Percentiles rank a stretch among this genome's conserved stretches.
Evolutionary conservation across 805 yeast species (phyloP).

Genomic region (Candida sanyiensis): DNA sequence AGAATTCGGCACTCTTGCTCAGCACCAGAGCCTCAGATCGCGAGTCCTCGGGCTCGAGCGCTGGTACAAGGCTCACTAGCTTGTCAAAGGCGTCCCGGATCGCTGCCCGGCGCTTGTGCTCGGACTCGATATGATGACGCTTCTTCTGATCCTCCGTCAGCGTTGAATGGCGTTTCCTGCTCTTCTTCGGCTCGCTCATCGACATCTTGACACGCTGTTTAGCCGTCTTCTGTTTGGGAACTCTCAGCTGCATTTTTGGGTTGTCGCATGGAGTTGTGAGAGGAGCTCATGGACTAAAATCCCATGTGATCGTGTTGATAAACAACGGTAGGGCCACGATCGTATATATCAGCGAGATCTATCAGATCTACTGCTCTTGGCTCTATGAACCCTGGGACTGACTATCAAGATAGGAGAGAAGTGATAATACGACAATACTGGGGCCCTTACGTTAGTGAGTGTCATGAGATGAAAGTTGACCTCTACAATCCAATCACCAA

Average conservation of each 20-base stretch:
- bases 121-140: slow-evolving; percentile 80
- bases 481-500: no score
- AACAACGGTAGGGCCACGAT: background rate
- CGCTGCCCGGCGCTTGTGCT: slow-evolving; percentile 80
- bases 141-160: slow-evolving; percentile 34
- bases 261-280: no score
- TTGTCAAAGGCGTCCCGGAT: slow-evolving; percentile 78
- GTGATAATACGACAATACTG: no score
- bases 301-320: slow-evolving; percentile 1
- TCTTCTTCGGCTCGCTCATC: slow-evolving; percentile 2
- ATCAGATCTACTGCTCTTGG: no score
- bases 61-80: slow-evolving; percentile 72
- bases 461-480: no score
- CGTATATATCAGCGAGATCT: background rate
- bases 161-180: slow-evolving; percentile 4
- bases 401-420: no score
- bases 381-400: no score
- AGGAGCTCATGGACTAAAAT: background rate
- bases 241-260: no score
- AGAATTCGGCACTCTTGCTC: slow-evolving; percentile 54
- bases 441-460: no score
- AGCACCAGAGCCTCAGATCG: slow-evolving; percentile 77
- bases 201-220: no score
- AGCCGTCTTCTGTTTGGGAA: no score
- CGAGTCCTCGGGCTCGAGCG: slow-evolving; percentile 58